Conservation (phyloP, 2,329 filamentous ascomycete genomes). For the Colletotrichum orbiculare region DNA sequence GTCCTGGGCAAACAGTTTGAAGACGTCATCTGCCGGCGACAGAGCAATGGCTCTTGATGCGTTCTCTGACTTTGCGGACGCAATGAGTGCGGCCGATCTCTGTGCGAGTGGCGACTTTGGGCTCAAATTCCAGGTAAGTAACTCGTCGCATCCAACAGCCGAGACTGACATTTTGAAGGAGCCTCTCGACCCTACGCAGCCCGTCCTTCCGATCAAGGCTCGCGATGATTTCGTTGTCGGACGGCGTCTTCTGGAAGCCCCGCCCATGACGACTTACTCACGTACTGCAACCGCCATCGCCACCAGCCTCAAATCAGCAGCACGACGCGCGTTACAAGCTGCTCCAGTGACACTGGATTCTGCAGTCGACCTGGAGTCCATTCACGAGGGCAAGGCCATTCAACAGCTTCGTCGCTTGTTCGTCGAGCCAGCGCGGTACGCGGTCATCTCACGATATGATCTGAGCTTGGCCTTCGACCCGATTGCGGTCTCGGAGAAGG, state of each 20-base stretch:
- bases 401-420: slow-evolving; percentile 53
- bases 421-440: slow-evolving; percentile 35
- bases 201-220: slow-evolving; percentile 60
- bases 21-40: slow-evolving; percentile 38
- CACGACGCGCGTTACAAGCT: slow-evolving; percentile 22
- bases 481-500: slow-evolving; percentile 64
- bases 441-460: slow-evolving; percentile 59
- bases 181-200: slow-evolving; percentile 71
- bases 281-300: slow-evolving; percentile 28
- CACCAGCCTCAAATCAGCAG: slow-evolving; percentile 28
- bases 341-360: background rate
- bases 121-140: slow-evolving; percentile 48
- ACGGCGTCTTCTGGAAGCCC: slow-evolving; percentile 59
- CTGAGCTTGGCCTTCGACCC: slow-evolving; percentile 70
- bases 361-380: slow-evolving; percentile 9
- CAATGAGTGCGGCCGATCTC: slow-evolving; percentile 75
- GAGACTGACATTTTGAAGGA: slow-evolving; percentile 50
- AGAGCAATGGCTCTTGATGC: slow-evolving; percentile 55
- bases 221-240: slow-evolving; percentile 64
- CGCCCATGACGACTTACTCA: slow-evolving; percentile 46
- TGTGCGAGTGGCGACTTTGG: slow-evolving; percentile 62
- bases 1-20: slow-evolving; percentile 49
- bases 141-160: background rate
- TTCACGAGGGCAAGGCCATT: slow-evolving; percentile 49
- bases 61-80: slow-evolving; percentile 66